Base-by-base conservation (phyloP, 768 basidiomycete species). In the Termitomyces sp. region DNA sequence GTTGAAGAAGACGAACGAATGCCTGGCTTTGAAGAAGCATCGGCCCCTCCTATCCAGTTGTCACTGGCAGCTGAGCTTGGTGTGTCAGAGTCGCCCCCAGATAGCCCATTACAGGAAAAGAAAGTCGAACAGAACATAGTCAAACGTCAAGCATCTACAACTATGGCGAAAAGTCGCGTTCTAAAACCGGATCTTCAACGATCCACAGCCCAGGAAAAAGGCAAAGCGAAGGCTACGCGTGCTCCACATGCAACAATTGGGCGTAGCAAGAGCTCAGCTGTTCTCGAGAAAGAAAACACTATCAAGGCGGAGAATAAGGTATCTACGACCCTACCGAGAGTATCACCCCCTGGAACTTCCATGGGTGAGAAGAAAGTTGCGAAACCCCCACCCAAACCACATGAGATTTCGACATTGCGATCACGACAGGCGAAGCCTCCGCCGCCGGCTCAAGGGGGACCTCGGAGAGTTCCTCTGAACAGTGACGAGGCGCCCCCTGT, bases 381-480 rank as follows among this genome's bases (percentile, higher is more conserved):
- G n/a, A 63, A 56, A 46, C 56, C 64, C 16, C 53, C 60, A 10
- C 50, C 56, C 3, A 66, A 65, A 61, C 54, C 65, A 42, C 50
- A 48, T 43, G 32, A 47, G 16, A 49, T 51, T 50, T 56, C 65
- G 23, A 52, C 57, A 36, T 63, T 66, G 23, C 63, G 65, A 29
- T 57, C 64, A 16, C 55, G 63, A 42, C 36, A 62, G 36, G 13
- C 61, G 11, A 80, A 76, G 47, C 36, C 70, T n/a, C 69, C 73
- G 60, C 67, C 61, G 12, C 55, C 59, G 16, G 53, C 52, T 20
- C 73, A 68, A 56, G 76, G 75, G 27, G 87, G 85, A 6, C 79
- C 88, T 5, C 73, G 87, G 60, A 74, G 87, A 53, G 86, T 90
- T 23, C 83, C 78, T 5, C 70, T 88, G n/a, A 80, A 82, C 57